A percentile compares a stretch with the other conserved stretches of the same genome.
Conservation (phyloP, 2,329 filamentous ascomycete genomes). For the Phaeosphaeriaceae sp. region DNA sequence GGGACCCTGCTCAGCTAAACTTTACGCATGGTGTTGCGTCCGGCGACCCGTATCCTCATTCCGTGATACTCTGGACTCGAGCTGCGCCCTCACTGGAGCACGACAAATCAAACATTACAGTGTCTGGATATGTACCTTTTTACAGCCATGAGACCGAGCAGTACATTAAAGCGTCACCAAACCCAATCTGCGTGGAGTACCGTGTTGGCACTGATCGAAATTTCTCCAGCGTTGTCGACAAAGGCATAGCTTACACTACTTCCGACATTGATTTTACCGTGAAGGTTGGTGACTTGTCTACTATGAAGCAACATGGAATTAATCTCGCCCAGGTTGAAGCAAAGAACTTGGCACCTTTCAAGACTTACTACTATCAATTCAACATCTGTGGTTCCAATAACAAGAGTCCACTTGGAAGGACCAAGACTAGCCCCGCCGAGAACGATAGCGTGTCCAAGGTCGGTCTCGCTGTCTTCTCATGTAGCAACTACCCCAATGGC, state of each 20-base stretch:
- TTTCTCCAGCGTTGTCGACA: constrained; percentile 58
- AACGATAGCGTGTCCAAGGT: constrained; percentile 65
- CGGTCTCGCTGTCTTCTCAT: constrained; percentile 73
- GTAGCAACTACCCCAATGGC: constrained; percentile 61
- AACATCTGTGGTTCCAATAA: constrained; percentile 69
- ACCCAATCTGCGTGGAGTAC: constrained; percentile 73
- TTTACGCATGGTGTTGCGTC: constrained; percentile 56
- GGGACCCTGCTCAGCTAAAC: constrained; percentile 47
- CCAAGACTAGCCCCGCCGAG: constrained; percentile 70
- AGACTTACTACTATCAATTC: constrained; percentile 75
- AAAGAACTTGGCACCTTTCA: constrained; percentile 66
- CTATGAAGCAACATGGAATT: constrained; percentile 5
- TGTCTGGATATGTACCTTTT: constrained; percentile 62
- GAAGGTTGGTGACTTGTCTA: constrained; percentile 57
- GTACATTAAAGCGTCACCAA: constrained; percentile 60
- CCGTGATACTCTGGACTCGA: constrained; percentile 46
- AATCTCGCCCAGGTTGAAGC: constrained; percentile 65
- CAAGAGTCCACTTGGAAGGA: constrained; percentile 68
- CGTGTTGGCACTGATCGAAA: constrained; percentile 61
- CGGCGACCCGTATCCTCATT: constrained; percentile 55
- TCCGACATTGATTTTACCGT: constrained; percentile 79
- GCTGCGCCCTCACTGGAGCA: constrained; percentile 48
- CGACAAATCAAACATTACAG: constrained; percentile 55
- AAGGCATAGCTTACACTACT: constrained; percentile 70
- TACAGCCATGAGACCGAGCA: constrained; percentile 63